phyloP scores from a whole-genome alignment of 2,329 filamentous ascomycete genomes.

The Aspergillus versicolor region DNA sequence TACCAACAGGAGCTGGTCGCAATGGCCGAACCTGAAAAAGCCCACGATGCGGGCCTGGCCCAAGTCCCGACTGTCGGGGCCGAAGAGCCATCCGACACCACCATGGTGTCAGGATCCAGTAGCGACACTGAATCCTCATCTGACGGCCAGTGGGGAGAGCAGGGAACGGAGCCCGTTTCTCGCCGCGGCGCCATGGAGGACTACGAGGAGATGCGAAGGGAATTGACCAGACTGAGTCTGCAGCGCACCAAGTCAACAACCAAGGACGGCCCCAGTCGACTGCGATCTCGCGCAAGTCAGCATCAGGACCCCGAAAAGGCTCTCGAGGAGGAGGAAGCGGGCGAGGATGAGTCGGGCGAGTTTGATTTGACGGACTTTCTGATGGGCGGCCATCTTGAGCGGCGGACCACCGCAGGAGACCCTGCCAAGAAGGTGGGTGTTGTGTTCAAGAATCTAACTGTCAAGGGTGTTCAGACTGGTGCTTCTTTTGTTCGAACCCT shows the following conservation, averaged over 20 bases:
- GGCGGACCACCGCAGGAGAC: conserved; percentile 60
- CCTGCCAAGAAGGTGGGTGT: conserved; percentile 77
- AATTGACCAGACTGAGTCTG: conserved; percentile 55
- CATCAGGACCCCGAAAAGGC: conserved; percentile 45
- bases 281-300: conserved; percentile 29
- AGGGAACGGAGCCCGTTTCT: conserved; percentile 56
- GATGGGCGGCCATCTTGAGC: conserved; percentile 73
- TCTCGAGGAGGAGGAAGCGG: conserved; percentile 45
- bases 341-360: conserved; percentile 36
- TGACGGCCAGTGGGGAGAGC: conserved; percentile 63
- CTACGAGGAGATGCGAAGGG: conserved; percentile 56
- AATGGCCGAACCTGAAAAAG: conserved; percentile 8
- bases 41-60: conserved; percentile 9
- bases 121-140: conserved; percentile 19
- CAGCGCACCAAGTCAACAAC: conserved; percentile 34
- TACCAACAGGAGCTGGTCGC: background rate
- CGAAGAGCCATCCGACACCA: conserved; percentile 13
- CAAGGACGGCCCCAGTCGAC: conserved; percentile 25
- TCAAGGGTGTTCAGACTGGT: conserved; percentile 67
- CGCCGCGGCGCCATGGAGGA: conserved; percentile 58
- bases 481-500: conserved; percentile 70
- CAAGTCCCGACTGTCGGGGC: conserved; percentile 7
- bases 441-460: conserved; percentile 72
- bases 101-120: conserved; percentile 15
- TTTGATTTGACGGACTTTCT: conserved; percentile 72